A percentile compares a stretch with the other conserved stretches of the same genome.
Evolutionary conservation across 306 rosid genomes (phyloP).

Genomic region (Clitoria ternatea): DNA sequence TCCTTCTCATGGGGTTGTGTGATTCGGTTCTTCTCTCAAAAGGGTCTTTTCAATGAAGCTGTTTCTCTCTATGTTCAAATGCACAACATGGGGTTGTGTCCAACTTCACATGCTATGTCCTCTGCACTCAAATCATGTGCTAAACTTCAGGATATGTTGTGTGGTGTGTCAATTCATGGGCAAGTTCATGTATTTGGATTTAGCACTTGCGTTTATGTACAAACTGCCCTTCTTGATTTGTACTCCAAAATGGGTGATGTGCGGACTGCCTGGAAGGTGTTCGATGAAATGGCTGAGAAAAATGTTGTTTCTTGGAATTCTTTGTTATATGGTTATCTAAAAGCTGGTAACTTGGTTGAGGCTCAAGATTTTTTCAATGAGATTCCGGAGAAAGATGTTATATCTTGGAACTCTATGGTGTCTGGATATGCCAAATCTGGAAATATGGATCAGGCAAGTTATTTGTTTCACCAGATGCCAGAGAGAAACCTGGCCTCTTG

Average conservation of each 20-base stretch:
- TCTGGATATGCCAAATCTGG: slow-evolving; percentile 52
- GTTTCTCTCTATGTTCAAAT: slow-evolving; percentile 55
- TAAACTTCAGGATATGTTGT: slow-evolving; percentile 28
- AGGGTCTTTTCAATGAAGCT: slow-evolving; percentile 55
- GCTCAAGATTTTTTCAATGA: slow-evolving; percentile 47
- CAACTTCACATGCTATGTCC: slow-evolving; percentile 56
- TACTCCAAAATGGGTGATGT: slow-evolving; percentile 55
- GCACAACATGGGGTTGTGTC: slow-evolving; percentile 53
- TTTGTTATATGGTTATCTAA: slow-evolving; percentile 55
- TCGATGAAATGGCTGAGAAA: slow-evolving; percentile 55
- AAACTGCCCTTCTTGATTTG: slow-evolving; percentile 61
- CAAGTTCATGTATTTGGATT: slow-evolving; percentile 58
- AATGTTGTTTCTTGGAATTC: slow-evolving; percentile 88
- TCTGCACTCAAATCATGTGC: slow-evolving; percentile 73
- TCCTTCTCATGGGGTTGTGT: slow-evolving; percentile 63
- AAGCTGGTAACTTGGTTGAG: slow-evolving; percentile 44
- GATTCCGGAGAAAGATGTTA: slow-evolving; percentile 58
- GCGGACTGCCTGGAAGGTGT: slow-evolving; percentile 44
- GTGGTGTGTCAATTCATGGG: slow-evolving; percentile 56
- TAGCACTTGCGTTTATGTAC: slow-evolving; percentile 56
- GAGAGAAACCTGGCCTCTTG: slow-evolving; percentile 63
- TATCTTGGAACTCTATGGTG: slow-evolving; percentile 77
- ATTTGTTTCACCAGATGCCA: slow-evolving; percentile 53
- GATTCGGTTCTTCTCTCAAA: slow-evolving; percentile 62
- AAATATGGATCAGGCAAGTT: slow-evolving; percentile 49